Base-by-base conservation (phyloP, 176 grass and related monocot genomes). In the Lolium multiflorum region DNA sequence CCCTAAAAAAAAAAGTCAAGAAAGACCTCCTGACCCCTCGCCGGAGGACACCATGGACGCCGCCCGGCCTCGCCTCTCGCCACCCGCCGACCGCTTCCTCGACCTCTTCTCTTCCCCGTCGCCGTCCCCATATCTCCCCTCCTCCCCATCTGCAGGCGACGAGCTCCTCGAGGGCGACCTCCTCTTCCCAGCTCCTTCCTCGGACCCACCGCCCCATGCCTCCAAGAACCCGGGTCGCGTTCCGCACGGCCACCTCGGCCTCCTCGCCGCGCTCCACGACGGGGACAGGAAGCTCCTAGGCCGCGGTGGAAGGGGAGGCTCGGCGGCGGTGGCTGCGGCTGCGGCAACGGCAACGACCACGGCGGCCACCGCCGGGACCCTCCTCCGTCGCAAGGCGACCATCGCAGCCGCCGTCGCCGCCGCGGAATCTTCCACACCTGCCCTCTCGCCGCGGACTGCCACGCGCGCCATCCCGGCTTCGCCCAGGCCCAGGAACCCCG, bases 381-480 rank as follows among this genome's bases (percentile, higher is more conserved):
- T 65, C 25, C 62, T 65, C 62, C 62, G 62, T 65, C 62, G 62
- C 62, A 31, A 65, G 62, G 62, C 62, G 62, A 65, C 62, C 25
- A 65, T 65, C 25, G 62, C 62, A 4, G 57, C 55, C 0, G 62
- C 62, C 13, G 2, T 26, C 25, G 5, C 62, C 25, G 62, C 25
- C 1, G 62, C 56, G 18, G 56, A 12, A 65, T 31, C 62, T 65
- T 64, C 24, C 14, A 64, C 61, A 15, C 61, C 61, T 15, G 15
- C 25, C 12, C 25, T 7, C 25, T 35, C 62, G 25, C 62, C 62
- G 62, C 62, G 31, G 62, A 16, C 25, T 16, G 25, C 62, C 62
- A 31, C 25, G 62, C 62, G 62, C 6, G 62, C 62, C 62, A 65
- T 65, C 25, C 62, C 62, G 6, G 13, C 28, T 25, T 11, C 25